phyloP scores from a whole-genome alignment of 805 yeast genomes.

The Jamesozyma lodderae region DNA sequence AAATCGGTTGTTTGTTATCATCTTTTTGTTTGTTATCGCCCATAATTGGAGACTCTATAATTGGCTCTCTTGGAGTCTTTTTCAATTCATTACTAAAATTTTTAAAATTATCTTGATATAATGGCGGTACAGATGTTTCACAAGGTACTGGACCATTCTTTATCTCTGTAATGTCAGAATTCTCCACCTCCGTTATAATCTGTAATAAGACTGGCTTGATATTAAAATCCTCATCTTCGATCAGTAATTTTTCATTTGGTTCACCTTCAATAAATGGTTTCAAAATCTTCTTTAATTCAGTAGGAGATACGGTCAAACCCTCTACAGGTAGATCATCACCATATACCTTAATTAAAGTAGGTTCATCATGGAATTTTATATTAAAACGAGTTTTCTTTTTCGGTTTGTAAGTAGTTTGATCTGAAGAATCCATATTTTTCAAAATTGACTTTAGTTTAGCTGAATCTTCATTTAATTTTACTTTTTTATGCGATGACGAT shows the following conservation, averaged over 20 bases:
- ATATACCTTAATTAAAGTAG: constrained; percentile 21
- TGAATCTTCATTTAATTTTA: not conserved
- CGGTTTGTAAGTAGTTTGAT: not conserved
- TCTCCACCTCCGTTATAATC: constrained; percentile 6
- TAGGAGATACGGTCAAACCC: constrained; percentile 25
- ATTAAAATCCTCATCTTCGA: no score
- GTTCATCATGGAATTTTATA: constrained; percentile 23
- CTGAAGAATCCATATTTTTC: constrained; percentile 6
- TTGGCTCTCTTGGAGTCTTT: constrained; percentile 24
- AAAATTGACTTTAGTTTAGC: constrained; percentile 16
- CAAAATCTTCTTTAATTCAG: constrained; percentile 23
- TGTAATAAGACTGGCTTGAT: constrained; percentile 12
- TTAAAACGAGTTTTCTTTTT: constrained; percentile 3
- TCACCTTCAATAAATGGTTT: constrained; percentile 30
- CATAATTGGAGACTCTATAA: constrained; percentile 9
- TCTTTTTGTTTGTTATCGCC: constrained; percentile 1
- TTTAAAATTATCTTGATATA: constrained; percentile 20
- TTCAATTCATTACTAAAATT: constrained; percentile 21
- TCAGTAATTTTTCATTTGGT: constrained; percentile 24
- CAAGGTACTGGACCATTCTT: constrained; percentile 26
- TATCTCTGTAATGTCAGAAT: constrained; percentile 23
- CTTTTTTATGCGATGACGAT: not conserved
- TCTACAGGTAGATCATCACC: constrained; percentile 28
- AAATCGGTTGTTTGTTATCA: constrained; percentile 15
- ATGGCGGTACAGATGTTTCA: constrained; percentile 17